Percentiles rank a stretch among this genome's conserved stretches.
Conservation (phyloP, 2,329 filamentous ascomycete genomes). For the Sclerotinia trifoliorum region DNA sequence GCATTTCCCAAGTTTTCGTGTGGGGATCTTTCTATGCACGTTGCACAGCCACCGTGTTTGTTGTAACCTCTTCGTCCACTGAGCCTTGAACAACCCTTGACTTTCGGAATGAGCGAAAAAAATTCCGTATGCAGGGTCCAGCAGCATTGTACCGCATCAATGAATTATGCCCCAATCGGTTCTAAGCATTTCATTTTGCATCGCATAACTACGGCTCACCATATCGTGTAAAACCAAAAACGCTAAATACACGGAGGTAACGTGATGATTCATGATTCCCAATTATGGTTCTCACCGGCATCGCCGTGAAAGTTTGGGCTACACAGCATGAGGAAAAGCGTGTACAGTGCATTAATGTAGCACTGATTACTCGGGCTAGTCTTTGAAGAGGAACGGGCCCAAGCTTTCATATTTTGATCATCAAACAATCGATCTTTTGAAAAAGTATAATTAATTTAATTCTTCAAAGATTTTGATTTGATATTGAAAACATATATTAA, state of each 20-base stretch:
- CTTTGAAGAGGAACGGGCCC: too few relatives aligned
- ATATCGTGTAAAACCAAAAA: not conserved
- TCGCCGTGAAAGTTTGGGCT: constrained; percentile 16
- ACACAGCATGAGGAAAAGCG: constrained; percentile 9
- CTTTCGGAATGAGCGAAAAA: constrained; percentile 15
- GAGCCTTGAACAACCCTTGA: constrained; percentile 1
- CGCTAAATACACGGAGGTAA: not conserved
- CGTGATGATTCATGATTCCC: not conserved
- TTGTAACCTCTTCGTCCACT: not conserved
- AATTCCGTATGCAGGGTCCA: constrained; percentile 8
- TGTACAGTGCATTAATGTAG: not conserved
- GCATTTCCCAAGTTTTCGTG: not conserved
- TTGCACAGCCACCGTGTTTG: constrained; percentile 17
- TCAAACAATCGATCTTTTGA: too few relatives aligned
- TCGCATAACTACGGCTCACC: constrained; percentile 7
- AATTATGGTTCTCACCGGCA: constrained; percentile 13
- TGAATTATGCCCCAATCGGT: not conserved
- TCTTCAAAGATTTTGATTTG: too few relatives aligned
- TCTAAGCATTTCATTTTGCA: not conserved
- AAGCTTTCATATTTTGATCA: too few relatives aligned
- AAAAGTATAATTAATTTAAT: too few relatives aligned
- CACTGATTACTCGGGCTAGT: too few relatives aligned
- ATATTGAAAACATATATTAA: too few relatives aligned
- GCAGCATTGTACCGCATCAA: not conserved
- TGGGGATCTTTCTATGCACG: not conserved